phyloP scores from a whole-genome alignment of 352 stramenopile species.

The Globisporangium iwayamae region DNA sequence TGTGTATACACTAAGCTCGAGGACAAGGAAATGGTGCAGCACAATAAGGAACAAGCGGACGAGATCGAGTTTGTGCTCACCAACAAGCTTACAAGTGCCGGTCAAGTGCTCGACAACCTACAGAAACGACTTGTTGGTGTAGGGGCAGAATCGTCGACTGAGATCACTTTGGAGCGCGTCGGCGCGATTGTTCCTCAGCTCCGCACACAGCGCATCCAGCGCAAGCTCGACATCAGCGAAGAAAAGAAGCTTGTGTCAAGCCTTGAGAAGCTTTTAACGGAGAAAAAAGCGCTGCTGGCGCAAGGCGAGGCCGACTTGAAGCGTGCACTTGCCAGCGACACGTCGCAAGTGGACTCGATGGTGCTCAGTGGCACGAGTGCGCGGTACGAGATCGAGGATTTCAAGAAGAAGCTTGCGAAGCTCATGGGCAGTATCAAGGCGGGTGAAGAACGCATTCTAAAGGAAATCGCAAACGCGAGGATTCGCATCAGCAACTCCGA shows the following conservation, averaged over 20 bases:
- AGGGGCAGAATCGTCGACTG: constrained; percentile 55
- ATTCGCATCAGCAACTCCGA: constrained; percentile 65
- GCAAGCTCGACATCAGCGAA: constrained; percentile 53
- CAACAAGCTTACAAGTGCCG: constrained; percentile 39
- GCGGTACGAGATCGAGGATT: constrained; percentile 72
- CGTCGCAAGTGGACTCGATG: constrained; percentile 56
- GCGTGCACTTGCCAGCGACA: constrained; percentile 59
- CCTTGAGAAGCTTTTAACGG: constrained; percentile 46
- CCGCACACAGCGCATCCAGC: constrained; percentile 50
- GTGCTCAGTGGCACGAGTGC: constrained; percentile 54
- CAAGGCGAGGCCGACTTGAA: constrained; percentile 68
- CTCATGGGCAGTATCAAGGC: constrained; percentile 60
- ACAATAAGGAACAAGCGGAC: constrained; percentile 48
- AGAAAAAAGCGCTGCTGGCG: constrained; percentile 54
- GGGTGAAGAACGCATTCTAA: constrained; percentile 49
- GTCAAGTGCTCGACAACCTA: constrained; percentile 36
- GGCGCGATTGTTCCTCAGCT: constrained; percentile 59
- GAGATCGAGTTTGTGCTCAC: constrained; percentile 63
- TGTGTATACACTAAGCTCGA: constrained; percentile 39
- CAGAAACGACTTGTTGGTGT: constrained; percentile 58
- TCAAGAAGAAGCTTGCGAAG: constrained; percentile 72
- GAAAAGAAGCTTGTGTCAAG: constrained; percentile 48
- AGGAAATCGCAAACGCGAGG: constrained; percentile 58
- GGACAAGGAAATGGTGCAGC: constrained; percentile 42
- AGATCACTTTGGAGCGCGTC: constrained; percentile 62